A percentile compares a stretch with the other conserved stretches of the same genome.
phyloP scores from a whole-genome alignment of 345 rosid species.

The Salix udensis region DNA sequence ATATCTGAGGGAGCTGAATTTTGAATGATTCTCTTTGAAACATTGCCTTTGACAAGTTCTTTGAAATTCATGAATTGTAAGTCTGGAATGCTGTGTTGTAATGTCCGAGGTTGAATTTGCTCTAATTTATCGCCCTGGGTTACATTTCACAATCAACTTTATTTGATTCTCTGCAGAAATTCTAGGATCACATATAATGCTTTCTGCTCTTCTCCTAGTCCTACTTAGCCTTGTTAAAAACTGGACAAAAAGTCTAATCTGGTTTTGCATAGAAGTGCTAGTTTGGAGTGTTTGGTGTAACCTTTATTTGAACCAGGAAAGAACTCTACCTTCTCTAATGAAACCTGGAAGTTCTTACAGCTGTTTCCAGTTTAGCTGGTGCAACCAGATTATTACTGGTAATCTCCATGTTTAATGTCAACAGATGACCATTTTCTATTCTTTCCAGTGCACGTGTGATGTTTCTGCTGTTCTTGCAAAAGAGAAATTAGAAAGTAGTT shows the following conservation, averaged over 20 bases:
- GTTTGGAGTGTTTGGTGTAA: too few relatives aligned
- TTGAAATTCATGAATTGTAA: background rate
- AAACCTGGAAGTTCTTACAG: background rate
- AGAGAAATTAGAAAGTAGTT: background rate
- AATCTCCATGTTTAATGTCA: background rate
- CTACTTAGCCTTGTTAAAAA: background rate
- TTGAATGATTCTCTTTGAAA: constrained; percentile 2
- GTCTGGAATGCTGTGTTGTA: background rate
- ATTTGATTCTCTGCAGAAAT: background rate
- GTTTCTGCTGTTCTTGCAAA: background rate
- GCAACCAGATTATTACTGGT: background rate
- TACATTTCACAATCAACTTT: background rate
- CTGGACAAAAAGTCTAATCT: too few relatives aligned
- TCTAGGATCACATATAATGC: background rate
- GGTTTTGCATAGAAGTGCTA: too few relatives aligned
- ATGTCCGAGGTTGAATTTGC: background rate
- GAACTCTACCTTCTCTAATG: background rate
- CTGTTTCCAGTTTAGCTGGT: background rate
- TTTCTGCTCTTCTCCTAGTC: background rate
- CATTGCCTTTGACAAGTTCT: background rate
- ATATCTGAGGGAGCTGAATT: background rate
- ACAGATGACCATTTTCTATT: background rate
- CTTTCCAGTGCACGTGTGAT: background rate
- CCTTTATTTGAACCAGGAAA: too few relatives aligned
- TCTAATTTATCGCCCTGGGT: background rate